phyloP scores from a whole-genome alignment of 352 stramenopile species.

The Pythium diclinum region DNA sequence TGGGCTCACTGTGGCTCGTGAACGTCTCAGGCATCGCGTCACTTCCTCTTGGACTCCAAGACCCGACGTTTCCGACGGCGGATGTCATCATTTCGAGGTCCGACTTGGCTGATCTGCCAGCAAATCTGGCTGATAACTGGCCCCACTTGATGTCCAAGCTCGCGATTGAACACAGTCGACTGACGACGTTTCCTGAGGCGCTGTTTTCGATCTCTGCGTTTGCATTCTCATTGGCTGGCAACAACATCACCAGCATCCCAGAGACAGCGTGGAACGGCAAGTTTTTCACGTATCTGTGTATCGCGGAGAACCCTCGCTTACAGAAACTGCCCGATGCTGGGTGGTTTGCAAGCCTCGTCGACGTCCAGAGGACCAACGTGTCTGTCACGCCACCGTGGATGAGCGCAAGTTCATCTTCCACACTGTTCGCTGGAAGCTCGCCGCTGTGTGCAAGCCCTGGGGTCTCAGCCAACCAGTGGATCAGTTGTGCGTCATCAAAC shows the following conservation, averaged over 20 bases:
- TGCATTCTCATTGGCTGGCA: slow-evolving; percentile 11
- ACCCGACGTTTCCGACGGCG: neutral
- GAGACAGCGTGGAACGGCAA: neutral
- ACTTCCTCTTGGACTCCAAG: slow-evolving; percentile 1
- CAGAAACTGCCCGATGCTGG: neutral
- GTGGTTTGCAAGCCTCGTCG: neutral
- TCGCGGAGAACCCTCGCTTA: slow-evolving; percentile 1
- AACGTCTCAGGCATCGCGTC: neutral
- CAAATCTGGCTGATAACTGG: slow-evolving; percentile 8
- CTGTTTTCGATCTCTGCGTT: neutral
- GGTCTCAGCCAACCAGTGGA: neutral
- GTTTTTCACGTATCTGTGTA: neutral
- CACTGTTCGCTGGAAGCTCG: neutral
- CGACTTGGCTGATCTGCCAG: slow-evolving; percentile 10
- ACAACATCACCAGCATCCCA: slow-evolving; percentile 6
- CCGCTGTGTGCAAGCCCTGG: slow-evolving; percentile 1
- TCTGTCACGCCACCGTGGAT: neutral
- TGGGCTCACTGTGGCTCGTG: slow-evolving; percentile 6
- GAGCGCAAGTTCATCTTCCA: neutral
- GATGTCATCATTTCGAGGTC: slow-evolving; percentile 6
- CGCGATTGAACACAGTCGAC: slow-evolving; percentile 9
- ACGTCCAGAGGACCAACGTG: neutral
- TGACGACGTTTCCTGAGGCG: neutral
- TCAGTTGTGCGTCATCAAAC: neutral
- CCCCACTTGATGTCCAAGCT: slow-evolving; percentile 6